Conservation (phyloP, 805 yeast species). For the Saturnispora ahearnii region DNA sequence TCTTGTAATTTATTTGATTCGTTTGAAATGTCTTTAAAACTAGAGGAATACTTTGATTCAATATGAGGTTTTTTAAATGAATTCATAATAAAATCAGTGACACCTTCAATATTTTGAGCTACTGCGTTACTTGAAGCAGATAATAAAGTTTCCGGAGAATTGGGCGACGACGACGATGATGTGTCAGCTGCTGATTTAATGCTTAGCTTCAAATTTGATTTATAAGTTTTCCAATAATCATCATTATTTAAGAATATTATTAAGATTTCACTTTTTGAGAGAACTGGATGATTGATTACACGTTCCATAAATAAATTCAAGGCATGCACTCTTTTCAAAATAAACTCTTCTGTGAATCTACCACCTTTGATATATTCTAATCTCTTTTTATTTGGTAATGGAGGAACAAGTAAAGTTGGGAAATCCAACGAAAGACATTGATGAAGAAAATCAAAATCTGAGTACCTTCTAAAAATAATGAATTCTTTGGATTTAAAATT, state of each 20-base stretch:
- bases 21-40: conserved; percentile 75
- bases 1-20: conserved; percentile 78
- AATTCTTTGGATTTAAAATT: conserved; percentile 37
- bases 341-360: conserved; percentile 77
- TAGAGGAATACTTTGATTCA: conserved; percentile 51
- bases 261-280: conserved; percentile 61
- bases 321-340: conserved; percentile 72
- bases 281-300: conserved; percentile 61
- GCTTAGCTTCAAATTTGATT: conserved; percentile 35
- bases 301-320: conserved; percentile 67
- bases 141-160: conserved; percentile 4
- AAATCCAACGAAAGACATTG: conserved; percentile 66
- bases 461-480: conserved; percentile 65
- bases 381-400: conserved; percentile 87
- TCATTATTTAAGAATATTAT: conserved; percentile 60
- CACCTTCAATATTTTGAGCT: conserved; percentile 45
- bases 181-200: conserved; percentile 3
- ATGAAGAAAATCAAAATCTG: conserved; percentile 75
- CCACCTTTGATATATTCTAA: conserved; percentile 92
- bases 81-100: conserved; percentile 88
- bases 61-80: conserved; percentile 72
- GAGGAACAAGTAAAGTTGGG: conserved; percentile 85
- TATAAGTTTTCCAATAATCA: conserved; percentile 55
- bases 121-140: conserved; percentile 8
- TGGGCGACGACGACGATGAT: background rate